These are phyloP conservation scores for Malassezia arunalokei DNA, from an alignment of 1,284 basidiomycete species.

Conservation along the genomic window DNA sequence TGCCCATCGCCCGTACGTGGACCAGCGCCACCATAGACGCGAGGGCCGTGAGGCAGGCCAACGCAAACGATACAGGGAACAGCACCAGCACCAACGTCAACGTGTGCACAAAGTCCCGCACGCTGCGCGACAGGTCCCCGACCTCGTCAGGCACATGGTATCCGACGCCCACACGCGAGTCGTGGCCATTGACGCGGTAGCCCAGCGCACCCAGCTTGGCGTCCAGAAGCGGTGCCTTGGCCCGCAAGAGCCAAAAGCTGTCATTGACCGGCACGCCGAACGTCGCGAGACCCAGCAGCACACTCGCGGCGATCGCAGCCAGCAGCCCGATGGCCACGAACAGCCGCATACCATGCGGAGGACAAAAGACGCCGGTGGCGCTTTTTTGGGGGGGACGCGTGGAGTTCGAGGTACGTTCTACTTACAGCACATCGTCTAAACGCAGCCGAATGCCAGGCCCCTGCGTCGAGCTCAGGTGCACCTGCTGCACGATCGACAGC, in stretches of 20 bases:
- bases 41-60: slow-evolving; percentile 1
- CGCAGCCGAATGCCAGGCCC: slow-evolving; percentile 67
- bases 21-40: background rate
- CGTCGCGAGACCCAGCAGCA: slow-evolving; percentile 11
- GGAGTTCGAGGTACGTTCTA: background rate
- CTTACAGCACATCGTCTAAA: slow-evolving; percentile 28
- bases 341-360: background rate
- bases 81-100: slow-evolving; percentile 9
- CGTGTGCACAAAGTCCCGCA: background rate
- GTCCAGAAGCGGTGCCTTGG: background rate
- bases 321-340: slow-evolving; percentile 2
- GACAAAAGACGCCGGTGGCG: background rate
- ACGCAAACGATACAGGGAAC: slow-evolving; percentile 13
- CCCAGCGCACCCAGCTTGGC: slow-evolving; percentile 8
- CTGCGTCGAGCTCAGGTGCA: slow-evolving; percentile 69
- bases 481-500: slow-evolving; percentile 48
- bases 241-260: background rate
- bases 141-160: background rate
- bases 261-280: slow-evolving; percentile 11
- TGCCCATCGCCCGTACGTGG: background rate
- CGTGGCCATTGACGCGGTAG: background rate
- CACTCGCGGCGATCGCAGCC: background rate
- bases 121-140: background rate
- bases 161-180: background rate
- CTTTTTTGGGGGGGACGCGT: background rate